phyloP scores from a whole-genome alignment of 352 stramenopile species.

The Globisporangium nunn region DNA sequence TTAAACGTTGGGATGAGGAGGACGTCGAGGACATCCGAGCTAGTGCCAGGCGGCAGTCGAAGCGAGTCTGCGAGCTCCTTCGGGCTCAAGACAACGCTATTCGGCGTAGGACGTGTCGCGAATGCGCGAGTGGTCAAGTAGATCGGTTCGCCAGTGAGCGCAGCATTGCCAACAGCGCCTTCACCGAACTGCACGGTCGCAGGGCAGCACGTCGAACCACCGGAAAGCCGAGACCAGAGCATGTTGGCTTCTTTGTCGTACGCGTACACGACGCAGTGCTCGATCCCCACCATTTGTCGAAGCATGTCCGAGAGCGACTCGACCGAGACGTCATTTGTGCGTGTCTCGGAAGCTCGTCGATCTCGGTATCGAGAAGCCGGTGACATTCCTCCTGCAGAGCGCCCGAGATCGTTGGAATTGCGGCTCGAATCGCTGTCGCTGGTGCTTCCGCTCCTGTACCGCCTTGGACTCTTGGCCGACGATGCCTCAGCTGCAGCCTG shows the following conservation, averaged over 20 bases:
- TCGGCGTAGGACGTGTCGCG: neutral
- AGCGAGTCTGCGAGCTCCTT: slow-evolving; percentile 14
- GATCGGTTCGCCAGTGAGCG: slow-evolving; percentile 15
- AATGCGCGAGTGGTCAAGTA: slow-evolving; percentile 20
- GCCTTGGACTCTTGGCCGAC: neutral
- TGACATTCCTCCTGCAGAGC: neutral
- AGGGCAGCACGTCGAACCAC: slow-evolving; percentile 15
- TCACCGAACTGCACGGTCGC: slow-evolving; percentile 43
- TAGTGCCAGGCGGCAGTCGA: neutral
- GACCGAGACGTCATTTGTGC: slow-evolving; percentile 20
- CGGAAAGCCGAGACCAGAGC: slow-evolving; percentile 41
- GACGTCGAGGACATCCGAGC: slow-evolving; percentile 25
- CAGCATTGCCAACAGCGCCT: slow-evolving; percentile 42
- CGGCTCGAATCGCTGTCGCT: neutral
- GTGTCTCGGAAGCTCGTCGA: slow-evolving; percentile 4
- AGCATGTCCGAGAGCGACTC: slow-evolving; percentile 45
- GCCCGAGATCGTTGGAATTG: neutral
- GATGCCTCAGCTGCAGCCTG: neutral
- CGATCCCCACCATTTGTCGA: slow-evolving; percentile 37
- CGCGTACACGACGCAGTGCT: slow-evolving; percentile 54
- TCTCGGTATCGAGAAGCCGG: neutral
- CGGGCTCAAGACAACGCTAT: slow-evolving; percentile 6
- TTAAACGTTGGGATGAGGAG: slow-evolving; percentile 51
- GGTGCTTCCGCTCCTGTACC: no score
- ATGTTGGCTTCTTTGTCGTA: slow-evolving; percentile 43